Evolutionary conservation across 2,329 filamentous ascomycete genomes (phyloP), one percentile per base, ranked within the genome.

Genomic region (Fusarium chuoi): DNA sequence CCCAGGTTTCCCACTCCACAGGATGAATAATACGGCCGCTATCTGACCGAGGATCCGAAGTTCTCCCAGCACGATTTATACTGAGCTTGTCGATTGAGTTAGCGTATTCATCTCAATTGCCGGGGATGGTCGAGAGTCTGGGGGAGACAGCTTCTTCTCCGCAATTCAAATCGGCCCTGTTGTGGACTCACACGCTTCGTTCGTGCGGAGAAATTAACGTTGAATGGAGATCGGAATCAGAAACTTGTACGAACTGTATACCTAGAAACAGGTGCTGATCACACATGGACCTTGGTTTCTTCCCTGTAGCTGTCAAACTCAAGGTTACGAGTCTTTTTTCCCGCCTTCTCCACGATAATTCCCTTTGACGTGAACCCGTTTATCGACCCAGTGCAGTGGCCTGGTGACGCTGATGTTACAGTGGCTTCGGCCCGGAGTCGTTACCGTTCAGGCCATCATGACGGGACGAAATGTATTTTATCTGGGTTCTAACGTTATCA

Each of bases 21-120:
- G 65, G 12, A 49, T 63, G 46, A 49, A 57, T 63, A 77, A 70
- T 78, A 77, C 65, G 71, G 61, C 75, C 75, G 75, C 22, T 51
- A 63, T 77, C 66, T 60, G 63, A 70, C 75, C 75, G 75, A 76
- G 56, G 10, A 42, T 9, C 75, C 69, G 74, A 64, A 36, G 51
- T 72, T 77, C 63, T 75, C 18, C 67, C 74, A 54, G 24, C 12
- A 24, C 26, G 10, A 4, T 22, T 51, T 38, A 46, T 54, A 35
- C 28, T 13, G 7, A 18, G 11, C 18, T 17, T 14, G 22, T 55
- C 24, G 2, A 41, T 42, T 18, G 6, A 39, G 51, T 39, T 55
- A 42, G 51, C 15, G 33, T 26, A 18, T 36, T 35, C 39, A 30
- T 24, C 33, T 38, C 20, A 70, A 70, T n/a, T 70, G 46, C 52